Conservation (phyloP, 805 yeast genomes). For the Pichia heedii region DNA sequence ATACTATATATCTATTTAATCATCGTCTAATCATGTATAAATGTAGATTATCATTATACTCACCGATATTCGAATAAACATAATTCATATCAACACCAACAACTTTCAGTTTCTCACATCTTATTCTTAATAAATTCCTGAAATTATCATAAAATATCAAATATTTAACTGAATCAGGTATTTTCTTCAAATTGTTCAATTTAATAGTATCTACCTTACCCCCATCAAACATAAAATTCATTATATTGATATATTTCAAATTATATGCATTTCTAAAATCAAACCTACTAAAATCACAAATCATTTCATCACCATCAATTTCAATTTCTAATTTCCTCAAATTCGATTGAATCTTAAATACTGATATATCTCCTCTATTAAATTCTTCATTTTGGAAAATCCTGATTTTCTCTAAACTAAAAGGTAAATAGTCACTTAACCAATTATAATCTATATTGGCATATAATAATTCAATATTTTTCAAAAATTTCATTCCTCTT, state of each 20-base stretch:
- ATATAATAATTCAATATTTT: neutral
- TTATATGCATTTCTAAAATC: neutral
- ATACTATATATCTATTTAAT: neutral
- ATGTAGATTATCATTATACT: too few relatives aligned
- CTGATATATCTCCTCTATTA: neutral
- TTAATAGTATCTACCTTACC: neutral
- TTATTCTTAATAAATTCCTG: neutral
- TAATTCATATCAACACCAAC: neutral
- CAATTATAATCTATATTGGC: neutral
- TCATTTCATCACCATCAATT: neutral
- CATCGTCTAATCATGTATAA: neutral
- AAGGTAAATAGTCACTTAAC: neutral
- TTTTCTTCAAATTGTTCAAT: neutral
- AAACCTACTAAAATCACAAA: neutral
- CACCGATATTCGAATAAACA: neutral
- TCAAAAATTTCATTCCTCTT: neutral
- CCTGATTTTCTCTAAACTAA: neutral
- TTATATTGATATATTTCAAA: neutral
- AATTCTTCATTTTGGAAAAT: neutral
- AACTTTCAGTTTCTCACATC: neutral
- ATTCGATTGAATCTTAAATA: neutral
- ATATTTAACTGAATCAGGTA: constrained; percentile 1
- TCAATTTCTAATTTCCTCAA: constrained; percentile 1
- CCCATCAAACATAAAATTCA: neutral
- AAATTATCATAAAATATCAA: constrained; percentile 1